Base-by-base conservation (phyloP, 148 eudicot genomes). In the Chenopodium berlandieri region DNA sequence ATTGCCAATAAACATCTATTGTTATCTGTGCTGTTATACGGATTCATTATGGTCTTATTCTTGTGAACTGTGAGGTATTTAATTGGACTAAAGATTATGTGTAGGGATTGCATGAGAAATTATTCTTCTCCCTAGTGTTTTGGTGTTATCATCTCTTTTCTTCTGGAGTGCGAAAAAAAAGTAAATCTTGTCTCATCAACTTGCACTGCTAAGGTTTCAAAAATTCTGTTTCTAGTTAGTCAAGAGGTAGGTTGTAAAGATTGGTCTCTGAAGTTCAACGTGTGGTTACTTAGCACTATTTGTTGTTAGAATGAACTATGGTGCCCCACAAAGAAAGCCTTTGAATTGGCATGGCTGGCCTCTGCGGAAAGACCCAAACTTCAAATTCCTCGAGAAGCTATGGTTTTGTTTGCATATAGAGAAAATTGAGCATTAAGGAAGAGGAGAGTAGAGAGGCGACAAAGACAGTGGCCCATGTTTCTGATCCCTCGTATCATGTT, bases 401-500 rank as follows among this genome's bases (percentile, higher is more conserved):
- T 7, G 16, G 14, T 58, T 37, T 72, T 60, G 82, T 80, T 60
- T 66, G 65, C 52, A 27, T 4, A 30, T 9, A 8, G 22, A 30
- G 34, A 46, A 17, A 19, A 72, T 47, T 73, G 37, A 73, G 27
- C 44, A 73, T 62, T 71, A 62, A 80, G 60, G 72, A 44, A 46
- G 76, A 54, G 9, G n/a, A 17, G 47, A 54, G 9, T 19, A 17
- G 31, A 32, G 17, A 80, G 40, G 2, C 23, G 19, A 25, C 25
- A 56, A 66, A 48, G 47, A 65, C 52, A 44, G 54, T 22, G 75
- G 75, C 31, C 30, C 54, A 2, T 72, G 12, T 72, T 72, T 23
- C 31, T 37, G 54, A n/a, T 44, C 14, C 30, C 48, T 44, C 2
- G 7, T 37, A 71, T 71, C 48, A 34, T 70, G 23, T 20, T 22